phyloP scores from a whole-genome alignment of 2,329 filamentous ascomycete species.

The Colletotrichum sp. region DNA sequence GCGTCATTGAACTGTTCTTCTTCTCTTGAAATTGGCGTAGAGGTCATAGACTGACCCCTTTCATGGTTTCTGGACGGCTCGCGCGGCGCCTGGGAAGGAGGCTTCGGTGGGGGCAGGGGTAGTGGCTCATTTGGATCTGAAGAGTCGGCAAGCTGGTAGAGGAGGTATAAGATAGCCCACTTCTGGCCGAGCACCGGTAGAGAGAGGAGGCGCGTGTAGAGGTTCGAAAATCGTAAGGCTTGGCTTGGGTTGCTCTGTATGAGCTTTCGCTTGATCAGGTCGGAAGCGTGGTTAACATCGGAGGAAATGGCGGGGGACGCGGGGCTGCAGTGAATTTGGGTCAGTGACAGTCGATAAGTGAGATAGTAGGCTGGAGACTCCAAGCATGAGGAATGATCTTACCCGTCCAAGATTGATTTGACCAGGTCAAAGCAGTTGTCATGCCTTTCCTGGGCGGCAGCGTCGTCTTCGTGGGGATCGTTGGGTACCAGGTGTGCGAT shows the following conservation, averaged over 20 bases:
- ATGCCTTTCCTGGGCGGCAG: slow-evolving; percentile 71
- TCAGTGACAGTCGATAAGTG: background rate
- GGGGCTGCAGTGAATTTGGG: slow-evolving; percentile 37
- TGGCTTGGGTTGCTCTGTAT: slow-evolving; percentile 79
- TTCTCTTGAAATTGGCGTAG: slow-evolving; percentile 44
- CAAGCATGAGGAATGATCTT: slow-evolving; percentile 19
- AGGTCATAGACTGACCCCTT: slow-evolving; percentile 40
- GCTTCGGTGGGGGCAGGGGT: slow-evolving; percentile 48
- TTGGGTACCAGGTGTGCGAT: slow-evolving; percentile 76
- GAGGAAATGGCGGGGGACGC: slow-evolving; percentile 62
- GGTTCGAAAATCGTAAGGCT: slow-evolving; percentile 84
- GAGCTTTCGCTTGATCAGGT: slow-evolving; percentile 89
- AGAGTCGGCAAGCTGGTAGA: slow-evolving; percentile 81
- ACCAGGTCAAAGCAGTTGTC: slow-evolving; percentile 63
- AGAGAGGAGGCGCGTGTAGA: slow-evolving; percentile 88
- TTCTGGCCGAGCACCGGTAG: slow-evolving; percentile 93
- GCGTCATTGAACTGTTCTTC: slow-evolving; percentile 57
- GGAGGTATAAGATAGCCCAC: slow-evolving; percentile 93
- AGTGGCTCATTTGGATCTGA: slow-evolving; percentile 59
- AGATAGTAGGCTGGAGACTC: background rate
- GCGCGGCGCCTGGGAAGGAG: slow-evolving; percentile 28
- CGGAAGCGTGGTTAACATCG: slow-evolving; percentile 89
- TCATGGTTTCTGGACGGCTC: slow-evolving; percentile 42
- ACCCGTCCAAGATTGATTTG: slow-evolving; percentile 59
- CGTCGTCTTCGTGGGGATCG: slow-evolving; percentile 69